Evolutionary conservation across 164 flowering plant species (phyloP).

Genomic region (Vitis rotundifolia): DNA sequence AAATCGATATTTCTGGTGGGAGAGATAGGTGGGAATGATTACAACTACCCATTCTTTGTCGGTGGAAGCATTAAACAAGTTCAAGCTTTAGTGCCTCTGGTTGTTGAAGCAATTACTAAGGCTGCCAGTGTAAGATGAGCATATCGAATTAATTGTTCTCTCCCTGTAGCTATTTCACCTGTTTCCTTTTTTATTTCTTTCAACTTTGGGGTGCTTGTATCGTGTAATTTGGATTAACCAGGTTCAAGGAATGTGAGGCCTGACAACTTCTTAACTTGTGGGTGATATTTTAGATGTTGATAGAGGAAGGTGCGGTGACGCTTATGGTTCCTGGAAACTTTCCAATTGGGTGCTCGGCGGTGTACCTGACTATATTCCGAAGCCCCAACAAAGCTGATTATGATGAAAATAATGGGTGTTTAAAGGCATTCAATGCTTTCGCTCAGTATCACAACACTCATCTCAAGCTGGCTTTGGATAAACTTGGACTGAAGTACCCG

Average conservation of each 20-base stretch:
- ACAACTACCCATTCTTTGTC: conserved; percentile 27
- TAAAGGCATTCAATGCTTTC: conserved; percentile 42
- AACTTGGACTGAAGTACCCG: conserved; percentile 39
- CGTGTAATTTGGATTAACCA: too few species aligned
- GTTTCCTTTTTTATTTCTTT: not conserved
- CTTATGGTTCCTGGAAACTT: conserved; percentile 59
- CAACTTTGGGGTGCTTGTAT: not conserved
- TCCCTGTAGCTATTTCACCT: not conserved
- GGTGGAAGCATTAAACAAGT: conserved; percentile 30
- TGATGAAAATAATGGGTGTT: conserved; percentile 42
- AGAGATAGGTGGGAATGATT: conserved; percentile 75
- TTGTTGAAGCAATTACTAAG: conserved; percentile 33
- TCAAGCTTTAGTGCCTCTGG: conserved; percentile 29
- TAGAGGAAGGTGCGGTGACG: conserved; percentile 53
- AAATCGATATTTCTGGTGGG: conserved; percentile 62
- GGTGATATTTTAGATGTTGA: conserved; percentile 30
- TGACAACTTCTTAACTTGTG: not conserved
- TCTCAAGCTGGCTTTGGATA: conserved; percentile 34
- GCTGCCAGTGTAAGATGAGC: conserved; percentile 35
- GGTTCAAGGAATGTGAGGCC: not conserved
- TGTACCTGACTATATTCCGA: conserved; percentile 34
- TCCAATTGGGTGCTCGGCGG: conserved; percentile 54
- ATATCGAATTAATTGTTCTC: not conserved
- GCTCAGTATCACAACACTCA: conserved; percentile 44
- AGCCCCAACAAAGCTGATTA: conserved; percentile 33